Evolutionary conservation across 2,329 filamentous ascomycete genomes (phyloP).

Genomic region (Fusarium oxysporum): DNA sequence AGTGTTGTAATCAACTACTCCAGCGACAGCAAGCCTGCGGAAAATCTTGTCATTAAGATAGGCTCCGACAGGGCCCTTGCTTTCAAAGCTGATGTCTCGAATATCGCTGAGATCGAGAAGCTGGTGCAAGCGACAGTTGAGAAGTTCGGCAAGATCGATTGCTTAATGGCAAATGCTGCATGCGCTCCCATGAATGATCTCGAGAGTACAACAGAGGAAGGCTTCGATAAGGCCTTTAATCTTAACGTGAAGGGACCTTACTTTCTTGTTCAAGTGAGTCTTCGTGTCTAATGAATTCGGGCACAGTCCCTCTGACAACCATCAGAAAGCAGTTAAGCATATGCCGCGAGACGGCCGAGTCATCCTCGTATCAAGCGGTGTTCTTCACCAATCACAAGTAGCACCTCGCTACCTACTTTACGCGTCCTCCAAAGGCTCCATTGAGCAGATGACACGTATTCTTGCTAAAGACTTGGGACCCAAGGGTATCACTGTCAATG

Average conservation of each 20-base stretch:
- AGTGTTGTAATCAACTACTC: constrained; percentile 17
- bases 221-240: constrained; percentile 1
- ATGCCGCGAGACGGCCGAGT: constrained; percentile 6
- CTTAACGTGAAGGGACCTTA: constrained; percentile 9
- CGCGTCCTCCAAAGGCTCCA: constrained; percentile 4
- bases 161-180: constrained; percentile 16
- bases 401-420: constrained; percentile 16
- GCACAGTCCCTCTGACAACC: accelerated
- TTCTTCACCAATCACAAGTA: constrained; percentile 4
- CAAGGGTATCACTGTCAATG: constrained; percentile 13
- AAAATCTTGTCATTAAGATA: not conserved
- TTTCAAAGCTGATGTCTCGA: not conserved
- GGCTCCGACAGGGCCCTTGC: not conserved
- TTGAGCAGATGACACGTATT: constrained; percentile 17
- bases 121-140: not conserved
- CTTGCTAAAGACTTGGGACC: constrained; percentile 11
- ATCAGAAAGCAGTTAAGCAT: constrained; percentile 1
- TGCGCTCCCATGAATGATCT: constrained; percentile 12
- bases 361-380: constrained; percentile 9
- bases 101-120: not conserved
- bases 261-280: not conserved
- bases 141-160: constrained; percentile 13
- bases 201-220: not conserved
- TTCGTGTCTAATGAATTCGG: accelerated
- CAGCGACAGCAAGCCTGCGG: not conserved